Base-by-base conservation (phyloP, 2,329 filamentous ascomycete species). In the Paecilomyces dactylethromorphus region DNA sequence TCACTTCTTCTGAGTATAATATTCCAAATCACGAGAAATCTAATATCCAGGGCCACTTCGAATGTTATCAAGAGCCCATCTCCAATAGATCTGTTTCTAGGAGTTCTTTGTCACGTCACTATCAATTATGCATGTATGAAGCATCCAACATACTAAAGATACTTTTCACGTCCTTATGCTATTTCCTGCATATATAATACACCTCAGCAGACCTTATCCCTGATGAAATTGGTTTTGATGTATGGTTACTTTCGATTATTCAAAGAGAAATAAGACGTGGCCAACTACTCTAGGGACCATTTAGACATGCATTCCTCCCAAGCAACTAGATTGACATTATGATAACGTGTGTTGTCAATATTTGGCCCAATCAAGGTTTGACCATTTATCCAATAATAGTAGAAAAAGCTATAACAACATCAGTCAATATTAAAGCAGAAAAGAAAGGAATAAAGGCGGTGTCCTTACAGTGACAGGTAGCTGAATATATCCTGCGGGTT, bases 381-480 rank as follows among this genome's bases (percentile, higher is more conserved):
- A 7, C 32, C 32, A 35, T 35, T 35, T 12, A 35, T 35, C 32
- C 11, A 12, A 35, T 35, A 35, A 10, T 35, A 35, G 32, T 35
- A 7, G 32, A 12, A 35, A 35, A 35, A 35, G 3, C 22, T 51
- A 24, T 12, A 18, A 51, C 3, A 51, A 3, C n/a, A 11, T n/a
- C 18, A 51, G 5, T 18, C n/a, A 51, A n/a, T 18, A 12, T 51
- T 12, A 18, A 18, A 51, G 8, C 11, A 35, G 32, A 13, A 10
- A 35, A 35, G 8, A 11, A 35, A 52, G 49, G 2, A 8, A 52
- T 12, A 22, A 7, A 52, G 54, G 33, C 13, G 4, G 15, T 39
- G 4, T 51, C 53, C 54, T 13, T 59, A 61, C 56, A 63, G 29
- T 11, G 59, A 29, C 56, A 66, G 59, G 39, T 64, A 66, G 15